Conservation (phyloP, 2,329 filamentous ascomycete genomes). For the Arthrobotrys sphaeroides region DNA sequence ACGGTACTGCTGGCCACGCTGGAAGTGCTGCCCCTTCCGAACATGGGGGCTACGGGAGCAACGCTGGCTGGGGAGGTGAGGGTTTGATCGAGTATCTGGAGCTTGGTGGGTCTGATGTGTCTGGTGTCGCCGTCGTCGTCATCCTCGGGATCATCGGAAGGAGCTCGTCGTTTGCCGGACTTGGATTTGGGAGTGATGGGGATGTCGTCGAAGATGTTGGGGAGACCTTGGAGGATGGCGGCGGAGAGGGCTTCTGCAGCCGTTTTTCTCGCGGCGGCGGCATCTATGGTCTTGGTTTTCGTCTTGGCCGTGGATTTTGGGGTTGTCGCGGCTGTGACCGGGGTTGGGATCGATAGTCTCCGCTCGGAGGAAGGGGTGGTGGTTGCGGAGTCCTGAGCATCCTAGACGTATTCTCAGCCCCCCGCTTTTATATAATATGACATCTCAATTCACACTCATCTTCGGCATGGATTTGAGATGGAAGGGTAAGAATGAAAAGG, state of each 20-base stretch:
- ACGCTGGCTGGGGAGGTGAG: slow-evolving; percentile 44
- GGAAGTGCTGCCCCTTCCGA: slow-evolving; percentile 11
- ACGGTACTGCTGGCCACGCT: slow-evolving; percentile 29
- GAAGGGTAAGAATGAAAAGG: too few relatives aligned
- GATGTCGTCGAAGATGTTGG: slow-evolving; percentile 35
- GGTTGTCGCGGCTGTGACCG: not conserved
- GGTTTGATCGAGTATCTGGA: slow-evolving; percentile 46
- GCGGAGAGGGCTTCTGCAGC: slow-evolving; percentile 29
- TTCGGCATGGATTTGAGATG: too few relatives aligned
- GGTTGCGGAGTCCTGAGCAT: slow-evolving; percentile 37
- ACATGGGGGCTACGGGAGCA: slow-evolving; percentile 47
- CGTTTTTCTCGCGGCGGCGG: slow-evolving; percentile 44
- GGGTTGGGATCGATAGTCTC: slow-evolving; percentile 29
- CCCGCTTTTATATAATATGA: slow-evolving; percentile 1
- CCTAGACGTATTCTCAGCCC: slow-evolving; percentile 3
- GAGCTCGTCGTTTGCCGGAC: slow-evolving; percentile 27
- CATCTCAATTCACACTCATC: not conserved
- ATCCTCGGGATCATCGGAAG: slow-evolving; percentile 10
- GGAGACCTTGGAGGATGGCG: slow-evolving; percentile 36
- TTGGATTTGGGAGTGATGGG: not conserved
- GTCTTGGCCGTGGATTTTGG: too few relatives aligned
- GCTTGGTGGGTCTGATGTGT: slow-evolving; percentile 32
- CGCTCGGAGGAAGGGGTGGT: slow-evolving; percentile 30
- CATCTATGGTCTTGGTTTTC: too few relatives aligned
- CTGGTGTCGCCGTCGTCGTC: too few relatives aligned